phyloP scores from a whole-genome alignment of 2,329 filamentous ascomycete genomes.

The Phoma sp. region DNA sequence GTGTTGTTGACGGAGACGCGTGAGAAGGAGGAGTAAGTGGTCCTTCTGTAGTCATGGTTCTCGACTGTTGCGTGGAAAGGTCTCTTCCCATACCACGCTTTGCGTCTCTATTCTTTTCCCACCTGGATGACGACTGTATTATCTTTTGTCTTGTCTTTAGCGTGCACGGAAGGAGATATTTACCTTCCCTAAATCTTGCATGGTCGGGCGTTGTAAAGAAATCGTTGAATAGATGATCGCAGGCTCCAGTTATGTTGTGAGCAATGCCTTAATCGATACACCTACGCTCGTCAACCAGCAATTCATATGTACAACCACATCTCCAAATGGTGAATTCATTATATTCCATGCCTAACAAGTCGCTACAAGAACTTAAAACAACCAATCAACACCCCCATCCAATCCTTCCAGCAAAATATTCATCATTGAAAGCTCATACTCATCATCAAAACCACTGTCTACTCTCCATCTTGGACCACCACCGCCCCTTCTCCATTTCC shows the following conservation, averaged over 20 bases:
- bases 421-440: too few relatives aligned
- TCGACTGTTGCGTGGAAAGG: too few relatives aligned
- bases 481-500: constrained; percentile 52
- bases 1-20: too few relatives aligned
- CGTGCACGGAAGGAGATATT: neutral
- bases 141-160: neutral
- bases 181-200: neutral
- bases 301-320: neutral
- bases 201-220: neutral
- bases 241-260: neutral
- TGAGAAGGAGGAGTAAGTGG: neutral
- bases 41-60: too few relatives aligned
- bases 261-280: too few relatives aligned
- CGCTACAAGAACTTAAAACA: too few relatives aligned
- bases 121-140: too few relatives aligned
- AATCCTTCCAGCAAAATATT: too few relatives aligned
- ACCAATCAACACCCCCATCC: too few relatives aligned
- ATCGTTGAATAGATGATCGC: neutral
- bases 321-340: neutral
- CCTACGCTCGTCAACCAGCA: neutral
- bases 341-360: neutral
- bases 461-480: constrained; percentile 52
- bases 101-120: too few relatives aligned
- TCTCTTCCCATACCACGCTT: too few relatives aligned
- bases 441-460: constrained; percentile 54